Base-by-base conservation (phyloP, 1,284 basidiomycete species). In the Melampsora larici-populina region DNA sequence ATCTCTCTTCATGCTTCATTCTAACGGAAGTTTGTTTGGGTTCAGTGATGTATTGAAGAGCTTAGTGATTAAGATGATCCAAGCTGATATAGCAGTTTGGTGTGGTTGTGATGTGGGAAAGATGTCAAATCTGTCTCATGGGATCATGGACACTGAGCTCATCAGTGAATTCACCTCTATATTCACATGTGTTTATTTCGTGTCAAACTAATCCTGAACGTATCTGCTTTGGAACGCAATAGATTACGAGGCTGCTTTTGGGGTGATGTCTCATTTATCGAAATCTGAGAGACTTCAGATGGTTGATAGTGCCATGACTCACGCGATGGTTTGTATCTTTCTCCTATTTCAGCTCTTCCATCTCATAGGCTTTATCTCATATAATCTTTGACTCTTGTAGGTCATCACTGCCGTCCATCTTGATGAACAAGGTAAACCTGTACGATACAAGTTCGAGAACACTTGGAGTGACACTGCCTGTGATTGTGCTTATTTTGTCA, bases 391-490 rank as follows among this genome's bases (percentile, higher is more conserved):
- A 40, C 49, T 67, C 79, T 84, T 84, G 13, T 85, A 94, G 93
- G 92, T 94, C 70, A 94, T 97, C 82, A 90, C 91, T 26, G 94
- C 89, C 26, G 93, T 94, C n/a, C 93, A 96, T 83, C 85, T 97
- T 73, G 92, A 94, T 82, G 82, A 85, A 18, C 85, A 86, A 46
- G 93, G 92, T 66, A 89, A 89, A 78, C 90, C 93, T 0, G 85
- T 94, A 46, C 87, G 93, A 15, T 98, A 93, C 88, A 92, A 93
- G 84, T 92, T 97, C 15, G 94, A 98, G 87, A 98, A 98, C 86
- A 91, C 89, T 13, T 98, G 95, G 96, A 91, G 92, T 31, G 88
- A 90, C n/a, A 86, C 86, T 0, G 87, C 87, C 0, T 92, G 95
- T 26, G 87, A 93, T 80, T 90, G 94, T 81, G 95, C 93, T 65